Conservation (phyloP, 208 protist species). For the Trypanosoma melophagium region DNA sequence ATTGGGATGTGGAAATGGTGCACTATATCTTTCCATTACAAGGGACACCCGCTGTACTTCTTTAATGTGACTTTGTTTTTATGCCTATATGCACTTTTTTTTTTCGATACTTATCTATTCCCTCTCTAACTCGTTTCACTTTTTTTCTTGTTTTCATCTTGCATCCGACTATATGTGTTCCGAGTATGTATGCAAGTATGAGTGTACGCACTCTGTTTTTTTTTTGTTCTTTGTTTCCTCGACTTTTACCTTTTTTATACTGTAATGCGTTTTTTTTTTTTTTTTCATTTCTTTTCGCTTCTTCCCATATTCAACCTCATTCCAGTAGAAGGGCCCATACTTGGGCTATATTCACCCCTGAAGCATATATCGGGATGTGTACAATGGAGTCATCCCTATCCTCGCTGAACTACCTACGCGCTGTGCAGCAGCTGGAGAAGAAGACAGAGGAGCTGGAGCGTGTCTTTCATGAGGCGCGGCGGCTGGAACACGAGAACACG, state of each 20-base stretch:
- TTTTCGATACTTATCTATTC: no score
- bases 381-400: conserved; percentile 10
- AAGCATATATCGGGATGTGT: not conserved
- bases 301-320: not conserved
- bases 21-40: not conserved
- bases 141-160: no score
- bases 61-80: no score
- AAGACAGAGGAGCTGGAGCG: conserved; percentile 27
- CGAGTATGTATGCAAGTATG: not conserved
- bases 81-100: no score
- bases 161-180: no score
- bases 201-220: not conserved
- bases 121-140: no score
- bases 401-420: conserved; percentile 20
- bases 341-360: not conserved
- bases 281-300: not conserved
- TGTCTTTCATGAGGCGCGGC: conserved; percentile 5
- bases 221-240: not conserved
- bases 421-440: conserved; percentile 23
- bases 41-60: no score
- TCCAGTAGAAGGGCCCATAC: no score
- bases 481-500: conserved; percentile 30
- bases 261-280: not conserved
- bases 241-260: not conserved
- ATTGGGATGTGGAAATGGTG: not conserved